These are phyloP conservation scores for Paracoccidioides brasiliensis DNA, from an alignment of 2,329 filamentous ascomycete species.

Conservation along the genomic window DNA sequence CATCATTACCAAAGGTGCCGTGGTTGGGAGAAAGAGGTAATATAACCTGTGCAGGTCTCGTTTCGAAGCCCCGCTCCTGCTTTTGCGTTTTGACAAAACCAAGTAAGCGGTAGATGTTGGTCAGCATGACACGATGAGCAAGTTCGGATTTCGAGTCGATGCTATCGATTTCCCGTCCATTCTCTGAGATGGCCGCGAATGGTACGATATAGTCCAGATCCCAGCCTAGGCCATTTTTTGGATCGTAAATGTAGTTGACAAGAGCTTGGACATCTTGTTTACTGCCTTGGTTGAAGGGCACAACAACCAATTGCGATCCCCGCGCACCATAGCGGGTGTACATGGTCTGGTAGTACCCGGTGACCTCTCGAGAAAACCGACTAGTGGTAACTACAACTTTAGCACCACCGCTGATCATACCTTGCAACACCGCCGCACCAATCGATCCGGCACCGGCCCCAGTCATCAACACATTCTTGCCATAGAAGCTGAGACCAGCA, in stretches of 20 bases:
- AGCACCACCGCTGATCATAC: constrained; percentile 88
- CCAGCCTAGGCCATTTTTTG: constrained; percentile 95
- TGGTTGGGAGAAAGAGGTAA: constrained; percentile 94
- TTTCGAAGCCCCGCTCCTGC: constrained; percentile 75
- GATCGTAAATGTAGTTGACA: constrained; percentile 89
- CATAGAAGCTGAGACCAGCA: constrained; percentile 77
- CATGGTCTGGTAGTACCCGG: constrained; percentile 98
- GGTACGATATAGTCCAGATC: constrained; percentile 93
- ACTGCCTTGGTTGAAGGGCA: constrained; percentile 97
- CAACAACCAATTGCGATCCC: constrained; percentile 91
- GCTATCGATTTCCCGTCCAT: constrained; percentile 89
- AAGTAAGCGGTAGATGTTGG: constrained; percentile 83
- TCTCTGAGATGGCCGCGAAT: constrained; percentile 95
- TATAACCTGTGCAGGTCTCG: constrained; percentile 90
- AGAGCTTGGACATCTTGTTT: constrained; percentile 95
- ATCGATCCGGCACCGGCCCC: constrained; percentile 96
- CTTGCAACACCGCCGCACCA: constrained; percentile 90
- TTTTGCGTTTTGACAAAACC: constrained; percentile 88
- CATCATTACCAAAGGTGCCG: constrained; percentile 94
- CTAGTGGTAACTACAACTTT: constrained; percentile 95
- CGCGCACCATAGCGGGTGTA: constrained; percentile 88
- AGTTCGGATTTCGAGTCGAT: constrained; percentile 97
- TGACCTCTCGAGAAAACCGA: constrained; percentile 91
- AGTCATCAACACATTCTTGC: constrained; percentile 96
- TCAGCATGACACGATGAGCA: constrained; percentile 97